A percentile compares a stretch with the other conserved stretches of the same genome.
Conservation (phyloP, 176 grass and related monocot genomes). For the Olyra latifolia region DNA sequence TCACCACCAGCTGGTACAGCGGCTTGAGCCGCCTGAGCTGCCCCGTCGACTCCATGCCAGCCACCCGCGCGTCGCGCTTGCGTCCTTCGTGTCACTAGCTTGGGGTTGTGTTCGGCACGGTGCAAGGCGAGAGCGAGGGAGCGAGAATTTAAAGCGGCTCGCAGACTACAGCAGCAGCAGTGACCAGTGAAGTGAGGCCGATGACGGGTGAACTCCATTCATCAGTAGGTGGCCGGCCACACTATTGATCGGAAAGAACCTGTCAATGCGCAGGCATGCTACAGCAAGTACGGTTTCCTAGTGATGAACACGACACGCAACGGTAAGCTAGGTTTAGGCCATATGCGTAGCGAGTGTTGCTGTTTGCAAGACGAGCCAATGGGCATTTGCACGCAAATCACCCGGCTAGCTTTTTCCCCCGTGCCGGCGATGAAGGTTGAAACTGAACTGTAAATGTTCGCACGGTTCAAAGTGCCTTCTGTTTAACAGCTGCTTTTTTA, state of each 20-base stretch:
- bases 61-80: neutral
- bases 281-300: neutral
- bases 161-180: neutral
- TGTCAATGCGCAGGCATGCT: neutral
- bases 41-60: slow-evolving; percentile 12
- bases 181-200: neutral
- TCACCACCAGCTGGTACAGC: slow-evolving; percentile 47
- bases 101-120: neutral
- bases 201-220: neutral
- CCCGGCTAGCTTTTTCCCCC: too few species aligned
- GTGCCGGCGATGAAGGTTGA: too few species aligned
- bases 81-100: neutral
- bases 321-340: neutral
- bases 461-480: too few species aligned
- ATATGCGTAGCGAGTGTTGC: neutral
- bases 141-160: slow-evolving; percentile 37
- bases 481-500: too few species aligned
- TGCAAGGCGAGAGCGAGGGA: neutral
- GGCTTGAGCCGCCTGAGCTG: slow-evolving; percentile 41
- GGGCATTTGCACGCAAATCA: too few species aligned
- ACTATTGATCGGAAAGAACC: neutral
- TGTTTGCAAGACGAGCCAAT: neutral
- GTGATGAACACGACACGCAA: too few species aligned
- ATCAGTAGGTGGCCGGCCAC: neutral
- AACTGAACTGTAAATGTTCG: too few species aligned